Evolutionary conservation across 2,329 filamentous ascomycete species (phyloP), one percentile per base, ranked within the genome.

Genomic region (Fusarium piperis): DNA sequence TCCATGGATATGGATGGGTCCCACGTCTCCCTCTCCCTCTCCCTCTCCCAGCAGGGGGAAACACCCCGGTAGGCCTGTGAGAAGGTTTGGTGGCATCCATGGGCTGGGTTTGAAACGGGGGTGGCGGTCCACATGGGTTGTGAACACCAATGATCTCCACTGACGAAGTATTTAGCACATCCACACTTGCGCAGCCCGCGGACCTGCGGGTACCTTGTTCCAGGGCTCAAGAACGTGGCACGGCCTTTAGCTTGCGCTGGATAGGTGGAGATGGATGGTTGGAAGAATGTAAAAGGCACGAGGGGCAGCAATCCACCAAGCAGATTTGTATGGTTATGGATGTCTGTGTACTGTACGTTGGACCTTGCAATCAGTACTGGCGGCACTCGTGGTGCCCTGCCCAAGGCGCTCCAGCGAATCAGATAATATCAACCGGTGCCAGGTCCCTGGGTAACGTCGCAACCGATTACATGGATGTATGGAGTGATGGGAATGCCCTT

Each of bases 361-460:
- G 39, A 20, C 55, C 55, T 41, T 30, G 35, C n/a, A 58, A 26
- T 13, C 33, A 58, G 23, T 23, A 4, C 30, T 35, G 28, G 41
- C 56, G 56, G 56, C 56, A 59, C 30, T 59, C 38, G 28, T 30
- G 10, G 16, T 52, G 28, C 53, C 23, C 58, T 59, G 35, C 55
- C 41, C 8, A 11, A 26, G 46, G 36, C 28, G 28, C 16, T 30
- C 36, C 16, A 18, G 28, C 65, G 30, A 68, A 68, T 68, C 65
- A 68, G 65, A 65, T 53, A 64, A 61, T 39, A 53, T 64, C 41
- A 33, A 65, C 41, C 16, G n/a, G 35, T 59, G 28, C 51, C 48
- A 57, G 56, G 41, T 36, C 51, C 60, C 62, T 33, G 67, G 60
- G 53, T 57, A 44, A 48, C 53, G 59, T 68, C 26, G 59, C 65